Evolutionary conservation across 2,329 filamentous ascomycete species (phyloP).

Genomic region (Hypoxylon sp.): DNA sequence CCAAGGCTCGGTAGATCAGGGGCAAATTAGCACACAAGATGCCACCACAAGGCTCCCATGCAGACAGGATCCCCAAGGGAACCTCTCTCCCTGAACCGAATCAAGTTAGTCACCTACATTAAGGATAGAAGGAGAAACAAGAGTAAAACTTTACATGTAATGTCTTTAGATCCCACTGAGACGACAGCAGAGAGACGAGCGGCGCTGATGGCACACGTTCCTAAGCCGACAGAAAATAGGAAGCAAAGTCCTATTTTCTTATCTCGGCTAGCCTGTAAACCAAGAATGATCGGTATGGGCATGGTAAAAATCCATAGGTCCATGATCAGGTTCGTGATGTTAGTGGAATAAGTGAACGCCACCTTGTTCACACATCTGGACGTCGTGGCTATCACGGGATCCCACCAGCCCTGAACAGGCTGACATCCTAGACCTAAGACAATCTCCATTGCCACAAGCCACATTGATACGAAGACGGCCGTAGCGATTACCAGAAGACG

Average conservation of each 20-base stretch:
- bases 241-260: slow-evolving; percentile 47
- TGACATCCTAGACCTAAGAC: slow-evolving; percentile 47
- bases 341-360: slow-evolving; percentile 50
- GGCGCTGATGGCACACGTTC: slow-evolving; percentile 49
- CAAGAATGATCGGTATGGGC: slow-evolving; percentile 49
- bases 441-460: slow-evolving; percentile 50
- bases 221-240: slow-evolving; percentile 50
- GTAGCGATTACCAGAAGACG: slow-evolving; percentile 39
- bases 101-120: not conserved
- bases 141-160: slow-evolving; percentile 46
- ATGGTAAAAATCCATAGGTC: slow-evolving; percentile 52
- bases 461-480: slow-evolving; percentile 41
- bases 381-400: slow-evolving; percentile 25
- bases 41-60: slow-evolving; percentile 49
- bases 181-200: slow-evolving; percentile 47
- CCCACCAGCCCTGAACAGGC: slow-evolving; percentile 51
- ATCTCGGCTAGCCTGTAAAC: slow-evolving; percentile 40
- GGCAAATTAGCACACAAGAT: slow-evolving; percentile 52
- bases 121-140: not conserved
- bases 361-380: slow-evolving; percentile 47
- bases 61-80: slow-evolving; percentile 49
- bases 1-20: slow-evolving; percentile 44
- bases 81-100: slow-evolving; percentile 46
- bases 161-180: slow-evolving; percentile 45
- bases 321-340: slow-evolving; percentile 49